These are phyloP conservation scores for Diaporthe aspalathi DNA, from an alignment of 2,329 filamentous ascomycete genomes.

Conservation along the genomic window DNA sequence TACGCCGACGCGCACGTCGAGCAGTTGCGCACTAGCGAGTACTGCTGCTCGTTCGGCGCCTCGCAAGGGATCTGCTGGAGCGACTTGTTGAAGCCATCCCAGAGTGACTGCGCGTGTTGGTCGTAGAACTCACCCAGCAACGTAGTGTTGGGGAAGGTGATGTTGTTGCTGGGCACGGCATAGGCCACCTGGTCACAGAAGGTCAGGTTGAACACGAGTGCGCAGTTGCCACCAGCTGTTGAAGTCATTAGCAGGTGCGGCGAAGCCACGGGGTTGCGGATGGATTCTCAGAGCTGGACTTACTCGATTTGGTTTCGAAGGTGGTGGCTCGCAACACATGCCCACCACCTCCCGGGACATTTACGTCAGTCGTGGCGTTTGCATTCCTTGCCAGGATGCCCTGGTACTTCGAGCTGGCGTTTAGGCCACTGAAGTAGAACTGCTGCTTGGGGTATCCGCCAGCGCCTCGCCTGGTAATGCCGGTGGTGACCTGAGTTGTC, in stretches of 20 bases:
- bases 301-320: conserved; percentile 85
- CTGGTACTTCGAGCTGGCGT: conserved; percentile 76
- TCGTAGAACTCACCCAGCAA: conserved; percentile 82
- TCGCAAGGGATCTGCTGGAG: conserved; percentile 89
- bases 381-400: conserved; percentile 77
- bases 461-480: conserved; percentile 76
- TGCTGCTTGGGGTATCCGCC: conserved; percentile 83
- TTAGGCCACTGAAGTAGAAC: conserved; percentile 84
- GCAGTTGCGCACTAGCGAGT: conserved; percentile 84
- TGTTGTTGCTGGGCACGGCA: conserved; percentile 84
- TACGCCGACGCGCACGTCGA: conserved; percentile 82
- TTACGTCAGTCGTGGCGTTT: conserved; percentile 56
- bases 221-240: conserved; percentile 78
- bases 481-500: conserved; percentile 62
- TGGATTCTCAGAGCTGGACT: conserved; percentile 43
- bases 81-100: conserved; percentile 82
- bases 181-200: conserved; percentile 93
- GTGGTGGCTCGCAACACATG: conserved; percentile 76
- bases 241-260: neutral
- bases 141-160: conserved; percentile 68
- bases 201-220: conserved; percentile 84
- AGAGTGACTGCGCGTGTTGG: conserved; percentile 74
- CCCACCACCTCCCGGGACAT: conserved; percentile 76
- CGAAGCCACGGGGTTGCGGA: neutral
- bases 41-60: conserved; percentile 76